phyloP scores from a whole-genome alignment of 768 basidiomycete genomes.

The Pleurotus eryngii region DNA sequence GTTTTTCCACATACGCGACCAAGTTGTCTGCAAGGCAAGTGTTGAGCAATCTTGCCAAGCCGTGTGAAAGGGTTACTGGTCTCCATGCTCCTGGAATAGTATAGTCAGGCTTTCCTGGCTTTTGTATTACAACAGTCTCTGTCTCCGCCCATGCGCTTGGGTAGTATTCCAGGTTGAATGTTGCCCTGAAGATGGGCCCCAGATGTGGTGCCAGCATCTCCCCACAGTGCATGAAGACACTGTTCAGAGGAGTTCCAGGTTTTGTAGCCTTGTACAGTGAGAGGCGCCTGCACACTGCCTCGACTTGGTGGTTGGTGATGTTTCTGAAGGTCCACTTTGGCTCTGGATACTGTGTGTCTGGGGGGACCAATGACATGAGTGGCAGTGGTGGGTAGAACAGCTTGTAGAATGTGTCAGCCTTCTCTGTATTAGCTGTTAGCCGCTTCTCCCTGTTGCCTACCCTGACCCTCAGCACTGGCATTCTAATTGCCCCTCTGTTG shows the following conservation, averaged over 20 bases:
- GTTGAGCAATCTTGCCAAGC: slow-evolving; percentile 7
- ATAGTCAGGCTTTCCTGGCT: slow-evolving; percentile 35
- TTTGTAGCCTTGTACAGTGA: slow-evolving; percentile 25
- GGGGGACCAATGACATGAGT: not conserved
- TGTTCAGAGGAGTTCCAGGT: slow-evolving; percentile 17
- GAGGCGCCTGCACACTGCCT: slow-evolving; percentile 12
- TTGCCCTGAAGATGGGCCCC: slow-evolving; percentile 20
- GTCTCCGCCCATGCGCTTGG: slow-evolving; percentile 25
- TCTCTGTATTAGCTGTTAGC: slow-evolving; percentile 4
- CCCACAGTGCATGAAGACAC: slow-evolving; percentile 14
- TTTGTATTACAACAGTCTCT: slow-evolving; percentile 25
- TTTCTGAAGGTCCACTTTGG: not conserved
- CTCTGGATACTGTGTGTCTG: slow-evolving; percentile 6
- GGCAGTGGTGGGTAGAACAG: slow-evolving; percentile 13
- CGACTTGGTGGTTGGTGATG: slow-evolving; percentile 8
- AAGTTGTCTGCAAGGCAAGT: slow-evolving; percentile 12
- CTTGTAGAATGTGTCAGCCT: not conserved
- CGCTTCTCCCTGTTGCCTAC: not conserved
- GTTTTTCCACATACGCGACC: slow-evolving; percentile 13
- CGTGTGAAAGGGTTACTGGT: slow-evolving; percentile 26
- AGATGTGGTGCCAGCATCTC: slow-evolving; percentile 13
- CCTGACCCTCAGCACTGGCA: slow-evolving; percentile 7
- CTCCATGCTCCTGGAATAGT: slow-evolving; percentile 27
- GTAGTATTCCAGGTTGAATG: slow-evolving; percentile 22
- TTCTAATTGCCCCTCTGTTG: slow-evolving; percentile 6